These are phyloP conservation scores for Lactifluus pinguis DNA, from an alignment of 768 basidiomycete genomes.

Conservation along the genomic window DNA sequence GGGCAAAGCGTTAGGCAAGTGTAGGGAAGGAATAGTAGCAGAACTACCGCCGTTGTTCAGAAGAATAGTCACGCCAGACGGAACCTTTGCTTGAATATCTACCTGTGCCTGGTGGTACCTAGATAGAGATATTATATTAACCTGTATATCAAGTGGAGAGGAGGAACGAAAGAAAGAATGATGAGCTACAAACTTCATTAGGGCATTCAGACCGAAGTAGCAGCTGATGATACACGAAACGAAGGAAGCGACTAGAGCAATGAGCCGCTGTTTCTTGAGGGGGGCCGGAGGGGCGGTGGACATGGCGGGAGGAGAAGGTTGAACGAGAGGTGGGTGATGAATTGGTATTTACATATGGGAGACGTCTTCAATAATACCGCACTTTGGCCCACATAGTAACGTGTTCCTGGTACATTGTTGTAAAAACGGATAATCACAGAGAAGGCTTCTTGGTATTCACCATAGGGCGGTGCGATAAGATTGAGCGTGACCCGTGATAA, in stretches of 20 bases:
- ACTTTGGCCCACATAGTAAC: too few relatives aligned
- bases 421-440: too few relatives aligned
- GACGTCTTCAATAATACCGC: too few relatives aligned
- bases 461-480: too few relatives aligned
- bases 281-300: background rate
- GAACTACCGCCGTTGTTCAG: constrained; percentile 16
- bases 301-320: background rate
- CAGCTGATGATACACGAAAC: constrained; percentile 17
- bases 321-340: background rate
- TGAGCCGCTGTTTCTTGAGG: constrained; percentile 21
- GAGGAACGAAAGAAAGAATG: background rate
- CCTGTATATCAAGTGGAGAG: too few relatives aligned
- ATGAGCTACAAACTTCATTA: background rate
- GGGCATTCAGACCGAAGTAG: too few relatives aligned
- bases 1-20: constrained; percentile 14
- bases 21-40: constrained; percentile 4
- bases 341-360: background rate
- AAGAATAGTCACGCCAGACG: constrained; percentile 8
- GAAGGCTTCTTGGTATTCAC: too few relatives aligned
- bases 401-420: too few relatives aligned
- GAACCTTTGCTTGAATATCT: too few relatives aligned
- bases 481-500: too few relatives aligned
- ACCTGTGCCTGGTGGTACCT: constrained; percentile 2
- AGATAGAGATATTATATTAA: background rate
- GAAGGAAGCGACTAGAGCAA: constrained; percentile 24